Evolutionary conservation across 129 eudicot genomes (phyloP).

Genomic region (Silybum marianum): DNA sequence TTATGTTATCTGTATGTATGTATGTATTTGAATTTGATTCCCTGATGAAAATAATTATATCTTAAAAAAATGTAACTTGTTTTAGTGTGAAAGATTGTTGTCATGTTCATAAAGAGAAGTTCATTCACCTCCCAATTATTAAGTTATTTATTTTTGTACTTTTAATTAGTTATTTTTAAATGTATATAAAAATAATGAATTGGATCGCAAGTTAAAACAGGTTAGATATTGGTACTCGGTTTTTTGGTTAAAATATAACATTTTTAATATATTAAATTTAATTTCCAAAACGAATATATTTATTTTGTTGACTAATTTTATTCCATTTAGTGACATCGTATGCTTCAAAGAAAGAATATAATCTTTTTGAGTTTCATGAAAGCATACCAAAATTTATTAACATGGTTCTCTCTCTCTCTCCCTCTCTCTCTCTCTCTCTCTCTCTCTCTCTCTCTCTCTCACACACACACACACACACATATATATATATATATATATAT

Average conservation of each 20-base stretch:
- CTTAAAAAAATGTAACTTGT: slow-evolving; percentile 14
- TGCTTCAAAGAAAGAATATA: slow-evolving; percentile 17
- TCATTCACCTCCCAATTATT: neutral
- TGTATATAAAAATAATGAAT: neutral
- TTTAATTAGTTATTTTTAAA: too few relatives aligned
- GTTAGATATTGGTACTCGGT: neutral
- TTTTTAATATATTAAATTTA: neutral
- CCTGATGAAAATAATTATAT: neutral
- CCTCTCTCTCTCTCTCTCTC: too few relatives aligned
- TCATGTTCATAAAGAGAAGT: neutral
- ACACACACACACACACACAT: too few relatives aligned
- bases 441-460: too few relatives aligned
- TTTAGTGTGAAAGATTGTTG: slow-evolving; percentile 8
- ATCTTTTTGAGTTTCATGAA: neutral
- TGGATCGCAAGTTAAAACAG: neutral
- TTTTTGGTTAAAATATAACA: neutral
- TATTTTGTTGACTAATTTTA: slow-evolving; percentile 13
- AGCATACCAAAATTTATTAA: too few relatives aligned
- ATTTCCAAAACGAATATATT: neutral
- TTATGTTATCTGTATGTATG: neutral
- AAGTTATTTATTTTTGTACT: neutral
- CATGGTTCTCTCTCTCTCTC: too few relatives aligned
- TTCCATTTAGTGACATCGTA: slow-evolving; percentile 31
- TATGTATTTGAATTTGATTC: slow-evolving; percentile 1
- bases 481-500: too few relatives aligned